These are phyloP conservation scores for Poterioochromonas sp. DNA, from an alignment of 352 stramenopile species.

Conservation along the genomic window DNA sequence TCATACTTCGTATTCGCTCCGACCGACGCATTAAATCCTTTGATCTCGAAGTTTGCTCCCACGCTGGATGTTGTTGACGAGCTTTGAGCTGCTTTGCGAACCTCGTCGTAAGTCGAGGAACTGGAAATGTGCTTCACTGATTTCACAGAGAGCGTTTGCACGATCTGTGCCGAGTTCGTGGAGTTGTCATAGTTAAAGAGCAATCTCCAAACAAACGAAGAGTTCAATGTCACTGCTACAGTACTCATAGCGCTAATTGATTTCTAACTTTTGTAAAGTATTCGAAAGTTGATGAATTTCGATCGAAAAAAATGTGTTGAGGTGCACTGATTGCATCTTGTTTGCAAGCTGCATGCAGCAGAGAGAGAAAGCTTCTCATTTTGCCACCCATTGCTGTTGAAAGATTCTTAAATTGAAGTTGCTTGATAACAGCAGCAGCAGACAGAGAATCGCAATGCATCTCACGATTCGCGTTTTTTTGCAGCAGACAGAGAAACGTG, in stretches of 20 bases:
- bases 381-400: too few species aligned
- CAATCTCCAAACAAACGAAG: neutral
- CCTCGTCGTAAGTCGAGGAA: slow-evolving; percentile 1
- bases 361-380: too few species aligned
- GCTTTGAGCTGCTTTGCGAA: neutral
- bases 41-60: slow-evolving; percentile 5
- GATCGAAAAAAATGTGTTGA: too few species aligned
- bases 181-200: slow-evolving; percentile 10
- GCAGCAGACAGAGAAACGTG: too few species aligned
- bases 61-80: neutral
- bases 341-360: too few species aligned
- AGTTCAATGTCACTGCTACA: slow-evolving; percentile 4
- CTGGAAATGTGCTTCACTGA: neutral
- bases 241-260: neutral
- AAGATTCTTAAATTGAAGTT: too few species aligned
- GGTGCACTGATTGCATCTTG: too few species aligned
- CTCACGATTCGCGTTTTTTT: too few species aligned
- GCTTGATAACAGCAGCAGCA: too few species aligned
- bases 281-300: too few species aligned
- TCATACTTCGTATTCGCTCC: slow-evolving; percentile 7
- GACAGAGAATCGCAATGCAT: too few species aligned
- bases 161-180: neutral
- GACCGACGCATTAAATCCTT: neutral
- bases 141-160: neutral
- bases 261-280: neutral